Evolutionary conservation across 768 basidiomycete genomes (phyloP), one percentile per base, ranked within the genome.

Genomic region (Hirschioporus abietinus): DNA sequence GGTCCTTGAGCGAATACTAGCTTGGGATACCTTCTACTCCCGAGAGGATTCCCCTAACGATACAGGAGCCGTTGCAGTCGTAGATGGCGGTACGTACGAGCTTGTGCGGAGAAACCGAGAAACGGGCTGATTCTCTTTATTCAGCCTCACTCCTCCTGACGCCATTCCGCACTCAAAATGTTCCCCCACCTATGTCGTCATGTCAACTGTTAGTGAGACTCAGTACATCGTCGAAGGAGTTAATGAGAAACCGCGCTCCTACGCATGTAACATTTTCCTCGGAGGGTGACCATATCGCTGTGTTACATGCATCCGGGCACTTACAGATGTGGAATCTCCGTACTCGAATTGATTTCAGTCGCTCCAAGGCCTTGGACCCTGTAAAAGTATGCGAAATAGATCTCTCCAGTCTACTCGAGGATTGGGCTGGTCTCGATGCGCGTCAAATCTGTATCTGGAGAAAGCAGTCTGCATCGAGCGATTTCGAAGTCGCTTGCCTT

Each of bases 131-230:
- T 64, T 63, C 61, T 62, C 30, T 23, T 30, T 35, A 20, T 27
- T 59, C 74, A 96, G 95, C 86, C 1, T 81, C 80, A 24, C 78
- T 93, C 66, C 84, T 96, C 2, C 79, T 99, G 57, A 99, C 96
- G 1, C 92, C 97, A 18, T 99, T 99, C 83, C 86, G 95, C 57
- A 85, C 87, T 0, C 93, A 96, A 78, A 98, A 97, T 73, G 85
- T 96, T 5, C 97, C 96, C n/a, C 97, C 97, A n/a, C 97, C 97
- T 0, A 96, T 97, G 94, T 92, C 89, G 0, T 89, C 93, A 1
- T 81, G 83, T 70, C 76, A 77, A 57, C 77, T 86, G 63, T 60
- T 77, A 63, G 59, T 68, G 34, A 27, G 58, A 23, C 18, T 26
- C 66, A 30, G 24, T 9, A 30, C 60, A 58, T 26, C 7, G 1